These are phyloP conservation scores for Ogataea angusta DNA, from an alignment of 805 yeast genomes.

Conservation along the genomic window DNA sequence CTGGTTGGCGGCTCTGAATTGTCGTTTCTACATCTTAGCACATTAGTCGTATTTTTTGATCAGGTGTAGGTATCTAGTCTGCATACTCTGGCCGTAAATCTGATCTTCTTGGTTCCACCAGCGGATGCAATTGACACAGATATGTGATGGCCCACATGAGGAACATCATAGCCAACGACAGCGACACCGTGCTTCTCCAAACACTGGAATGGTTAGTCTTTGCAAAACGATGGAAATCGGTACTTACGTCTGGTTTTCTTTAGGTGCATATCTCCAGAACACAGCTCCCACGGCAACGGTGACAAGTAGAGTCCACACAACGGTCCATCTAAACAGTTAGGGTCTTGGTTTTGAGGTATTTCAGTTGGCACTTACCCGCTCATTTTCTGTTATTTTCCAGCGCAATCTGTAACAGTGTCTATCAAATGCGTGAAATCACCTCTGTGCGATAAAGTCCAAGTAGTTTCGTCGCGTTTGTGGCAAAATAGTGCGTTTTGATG, in stretches of 20 bases:
- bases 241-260: conserved; percentile 66
- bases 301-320: conserved; percentile 57
- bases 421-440: neutral
- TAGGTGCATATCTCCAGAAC: conserved; percentile 86
- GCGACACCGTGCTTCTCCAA: conserved; percentile 73
- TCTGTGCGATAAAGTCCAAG: neutral
- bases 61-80: conserved; percentile 22
- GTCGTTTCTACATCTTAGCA: conserved; percentile 6
- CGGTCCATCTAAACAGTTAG: conserved; percentile 54
- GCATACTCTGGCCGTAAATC: conserved; percentile 82
- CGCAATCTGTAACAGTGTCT: neutral
- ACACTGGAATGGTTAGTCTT: conserved; percentile 35
- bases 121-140: conserved; percentile 82
- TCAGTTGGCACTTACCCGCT: conserved; percentile 40
- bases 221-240: neutral
- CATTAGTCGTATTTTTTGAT: neutral
- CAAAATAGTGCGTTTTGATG: neutral
- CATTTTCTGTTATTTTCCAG: conserved; percentile 29
- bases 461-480: no score
- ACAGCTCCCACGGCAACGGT: conserved; percentile 57
- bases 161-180: conserved; percentile 61
- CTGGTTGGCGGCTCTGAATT: conserved; percentile 6
- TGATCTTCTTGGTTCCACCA: conserved; percentile 85
- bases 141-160: conserved; percentile 81
- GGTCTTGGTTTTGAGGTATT: neutral